Conservation (phyloP, 805 yeast genomes). For the Lipomyces starkeyi region DNA sequence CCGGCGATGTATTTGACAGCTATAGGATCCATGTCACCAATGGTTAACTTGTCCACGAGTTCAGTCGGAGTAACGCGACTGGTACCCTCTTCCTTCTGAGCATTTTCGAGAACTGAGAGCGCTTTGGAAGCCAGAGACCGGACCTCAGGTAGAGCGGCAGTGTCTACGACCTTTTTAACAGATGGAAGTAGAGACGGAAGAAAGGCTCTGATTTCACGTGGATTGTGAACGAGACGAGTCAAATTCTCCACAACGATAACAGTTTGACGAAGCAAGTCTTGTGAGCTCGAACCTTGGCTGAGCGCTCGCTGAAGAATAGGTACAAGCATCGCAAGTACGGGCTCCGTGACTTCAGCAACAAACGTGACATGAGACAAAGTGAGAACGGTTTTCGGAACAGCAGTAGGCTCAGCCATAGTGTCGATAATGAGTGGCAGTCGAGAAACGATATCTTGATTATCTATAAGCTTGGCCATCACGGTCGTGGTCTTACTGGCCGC, state of each 20-base stretch:
- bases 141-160: slow-evolving; percentile 95
- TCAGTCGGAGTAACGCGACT: slow-evolving; percentile 60
- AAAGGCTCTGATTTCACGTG: slow-evolving; percentile 84
- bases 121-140: slow-evolving; percentile 93
- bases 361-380: slow-evolving; percentile 91
- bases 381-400: slow-evolving; percentile 87
- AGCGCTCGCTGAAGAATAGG: slow-evolving; percentile 92
- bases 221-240: slow-evolving; percentile 93
- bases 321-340: slow-evolving; percentile 85
- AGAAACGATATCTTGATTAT: slow-evolving; percentile 88
- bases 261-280: slow-evolving; percentile 95
- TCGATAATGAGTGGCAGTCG: slow-evolving; percentile 83
- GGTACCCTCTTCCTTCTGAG: slow-evolving; percentile 74
- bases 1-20: slow-evolving; percentile 50
- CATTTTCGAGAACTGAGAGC: slow-evolving; percentile 76
- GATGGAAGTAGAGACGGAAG: slow-evolving; percentile 92
- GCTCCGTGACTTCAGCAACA: slow-evolving; percentile 98
- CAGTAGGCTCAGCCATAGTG: slow-evolving; percentile 87
- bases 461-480: slow-evolving; percentile 78
- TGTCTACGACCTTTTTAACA: slow-evolving; percentile 80
- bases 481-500: slow-evolving; percentile 76
- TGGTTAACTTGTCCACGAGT: slow-evolving; percentile 44
- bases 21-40: slow-evolving; percentile 51
- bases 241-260: slow-evolving; percentile 94
- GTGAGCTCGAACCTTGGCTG: slow-evolving; percentile 74